A percentile compares a stretch with the other conserved stretches of the same genome.
phyloP scores from a whole-genome alignment of 1,284 basidiomycete genomes.

The Porogramme epimiltina region DNA sequence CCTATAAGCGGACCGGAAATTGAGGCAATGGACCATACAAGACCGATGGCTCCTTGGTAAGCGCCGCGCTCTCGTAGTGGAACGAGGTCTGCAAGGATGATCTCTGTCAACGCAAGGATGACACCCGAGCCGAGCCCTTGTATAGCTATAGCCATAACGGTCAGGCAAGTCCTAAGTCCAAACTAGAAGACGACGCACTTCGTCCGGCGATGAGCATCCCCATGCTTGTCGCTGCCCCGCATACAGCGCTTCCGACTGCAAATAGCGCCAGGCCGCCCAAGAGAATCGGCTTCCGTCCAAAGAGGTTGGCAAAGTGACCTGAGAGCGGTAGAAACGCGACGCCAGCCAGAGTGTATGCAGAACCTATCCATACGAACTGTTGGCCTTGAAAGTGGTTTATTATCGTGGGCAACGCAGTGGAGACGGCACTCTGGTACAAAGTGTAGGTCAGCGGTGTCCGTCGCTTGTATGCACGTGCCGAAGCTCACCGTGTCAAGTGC shows the following conservation, averaged over 20 bases:
- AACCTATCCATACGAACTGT: slow-evolving; percentile 29
- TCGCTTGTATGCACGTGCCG: neutral
- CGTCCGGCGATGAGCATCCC: slow-evolving; percentile 41
- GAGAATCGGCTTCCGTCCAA: slow-evolving; percentile 29
- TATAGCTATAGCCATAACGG: slow-evolving; percentile 8
- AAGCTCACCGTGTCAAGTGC: slow-evolving; percentile 22
- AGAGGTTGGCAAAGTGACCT: slow-evolving; percentile 28
- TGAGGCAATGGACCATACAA: slow-evolving; percentile 36
- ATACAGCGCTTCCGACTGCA: slow-evolving; percentile 33
- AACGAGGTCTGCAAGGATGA: slow-evolving; percentile 40
- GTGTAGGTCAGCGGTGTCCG: slow-evolving; percentile 14
- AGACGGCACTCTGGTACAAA: slow-evolving; percentile 22
- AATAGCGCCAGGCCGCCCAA: slow-evolving; percentile 26
- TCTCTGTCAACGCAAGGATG: slow-evolving; percentile 35
- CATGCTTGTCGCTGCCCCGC: slow-evolving; percentile 44
- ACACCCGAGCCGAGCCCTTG: slow-evolving; percentile 44
- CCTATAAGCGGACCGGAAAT: slow-evolving; percentile 29
- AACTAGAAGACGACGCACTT: slow-evolving; percentile 10
- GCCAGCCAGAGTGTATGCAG: slow-evolving; percentile 27
- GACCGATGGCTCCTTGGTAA: slow-evolving; percentile 35
- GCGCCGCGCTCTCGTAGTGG: slow-evolving; percentile 38
- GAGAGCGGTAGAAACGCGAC: slow-evolving; percentile 28
- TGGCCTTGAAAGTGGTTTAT: slow-evolving; percentile 26
- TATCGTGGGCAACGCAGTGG: slow-evolving; percentile 31
- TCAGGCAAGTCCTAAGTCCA: neutral